Evolutionary conservation across 2,329 filamentous ascomycete genomes (phyloP), one percentile per base, ranked within the genome.

Genomic region (Colletotrichum sp.): DNA sequence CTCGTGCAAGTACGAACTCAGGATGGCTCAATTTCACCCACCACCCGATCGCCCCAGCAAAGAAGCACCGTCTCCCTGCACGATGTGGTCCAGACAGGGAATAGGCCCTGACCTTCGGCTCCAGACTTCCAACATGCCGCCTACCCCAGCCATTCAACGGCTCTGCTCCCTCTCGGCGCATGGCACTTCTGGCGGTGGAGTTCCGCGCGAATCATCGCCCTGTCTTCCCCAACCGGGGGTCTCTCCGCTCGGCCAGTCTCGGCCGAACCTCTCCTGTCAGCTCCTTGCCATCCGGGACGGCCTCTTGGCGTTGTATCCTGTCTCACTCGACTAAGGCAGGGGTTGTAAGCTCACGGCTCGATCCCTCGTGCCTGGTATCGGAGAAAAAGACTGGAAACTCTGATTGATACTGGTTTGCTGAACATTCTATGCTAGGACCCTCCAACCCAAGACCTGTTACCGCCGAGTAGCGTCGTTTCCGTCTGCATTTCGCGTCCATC

Each of bases 151-250:
- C 19, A 68, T 61, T 22, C 22, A 32, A 57, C 32, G 16, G 30
- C n/a, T 25, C 25, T 11, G 12, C 25, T 57, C 2, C 28, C 57
- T 70, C 59, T 30, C n/a, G 13, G 39, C 34, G n/a, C 32, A 28
- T 60, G 34, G 8, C 52, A 52, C 16, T 32, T 36, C 22, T 22
- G 5, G 67, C 6, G 22, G 70, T 74, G 64, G 74, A 74, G 74
- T 76, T 74, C 74, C 74, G 74, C 74, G 36, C 74, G 74, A 76
- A 76, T 76, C 74, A 74, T 22, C 28, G 57, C 59, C 74, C 74
- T 76, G 65, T 69, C 74, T 76, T 76, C 71, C 28, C 74, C 74
- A 76, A 76, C 19, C 25, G 28, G 13, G 16, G 61, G 64, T 30
- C 32, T 34, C 57, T 73, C 63, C 48, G 9, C 44, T 76, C 74